Evolutionary conservation across 306 rosid species (phyloP), one percentile per base, ranked within the genome.

Genomic region (Prunus mira): DNA sequence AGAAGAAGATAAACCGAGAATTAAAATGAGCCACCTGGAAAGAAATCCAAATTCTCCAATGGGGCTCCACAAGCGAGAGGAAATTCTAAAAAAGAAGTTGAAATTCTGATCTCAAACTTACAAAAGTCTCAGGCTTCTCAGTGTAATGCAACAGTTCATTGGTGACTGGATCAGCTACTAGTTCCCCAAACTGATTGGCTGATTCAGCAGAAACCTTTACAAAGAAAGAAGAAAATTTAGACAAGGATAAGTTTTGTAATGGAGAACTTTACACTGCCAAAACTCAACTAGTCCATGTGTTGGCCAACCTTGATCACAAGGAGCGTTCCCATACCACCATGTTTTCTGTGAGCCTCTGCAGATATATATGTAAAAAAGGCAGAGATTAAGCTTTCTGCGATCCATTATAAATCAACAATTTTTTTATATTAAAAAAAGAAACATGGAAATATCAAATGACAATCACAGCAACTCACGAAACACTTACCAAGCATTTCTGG

Each of bases 91-190:
- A 19, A 30, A 20, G 27, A 11, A 12, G 17, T 49, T 43, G 27
- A 54, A 6, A 49, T 41, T 69, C 25, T 12, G n/a, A 28, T 20
- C 61, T 38, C 65, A 19, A 30, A 71, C 96, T n/a, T 89, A 95
- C 99, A 83, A 95, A 95, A 71, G 97, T 95, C 78, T 95, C 99
- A 9, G 99, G 99, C 78, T 87, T 95, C 82, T 95, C 99, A 4
- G 97, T 91, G 84, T 95, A 95, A 84, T 95, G 99, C 88, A 95
- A 82, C 55, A 95, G 87, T 78, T 95, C 99, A 43, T 92, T 88
- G 76, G 98, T 89, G 75, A 68, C 55, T 3, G 98, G 96, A 91
- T 95, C 97, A 61, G 99, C 92, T 12, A 95, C 92, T 75, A 95
- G 86, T 79, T 95, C 99, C 60, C 99, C 99, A 73, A 95, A 95